phyloP scores from a whole-genome alignment of 352 stramenopile genomes.

The Blastocystis sp. region DNA sequence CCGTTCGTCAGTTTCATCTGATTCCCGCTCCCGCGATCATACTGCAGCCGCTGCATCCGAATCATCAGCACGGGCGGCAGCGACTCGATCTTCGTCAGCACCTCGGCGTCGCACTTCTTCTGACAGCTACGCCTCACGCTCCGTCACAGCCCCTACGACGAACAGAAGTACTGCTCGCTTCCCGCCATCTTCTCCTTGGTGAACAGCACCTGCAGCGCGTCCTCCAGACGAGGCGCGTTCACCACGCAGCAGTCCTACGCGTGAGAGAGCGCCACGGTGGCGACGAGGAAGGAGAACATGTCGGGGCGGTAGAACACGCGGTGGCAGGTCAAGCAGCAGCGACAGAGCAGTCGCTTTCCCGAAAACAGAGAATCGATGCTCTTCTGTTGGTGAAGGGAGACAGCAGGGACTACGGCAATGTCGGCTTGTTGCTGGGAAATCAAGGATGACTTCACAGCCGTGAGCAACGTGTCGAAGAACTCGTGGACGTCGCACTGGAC shows the following conservation, averaged over 20 bases:
- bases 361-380: conserved; percentile 48
- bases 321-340: conserved; percentile 59
- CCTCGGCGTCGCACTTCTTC: conserved; percentile 58
- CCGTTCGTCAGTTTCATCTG: conserved; percentile 67
- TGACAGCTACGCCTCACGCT: conserved; percentile 13
- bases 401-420: background rate
- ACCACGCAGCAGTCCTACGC: conserved; percentile 52
- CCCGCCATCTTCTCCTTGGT: conserved; percentile 41
- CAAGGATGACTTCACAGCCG: conserved; percentile 7
- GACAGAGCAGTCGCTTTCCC: conserved; percentile 52
- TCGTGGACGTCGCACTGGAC: conserved; percentile 67
- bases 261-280: background rate
- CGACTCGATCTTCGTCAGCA: conserved; percentile 31
- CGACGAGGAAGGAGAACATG: conserved; percentile 65
- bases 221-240: conserved; percentile 52
- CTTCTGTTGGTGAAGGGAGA: background rate
- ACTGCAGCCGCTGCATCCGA: conserved; percentile 58
- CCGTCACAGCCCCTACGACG: background rate
- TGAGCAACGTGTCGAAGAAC: conserved; percentile 59
- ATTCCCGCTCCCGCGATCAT: conserved; percentile 47
- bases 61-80: conserved; percentile 42
- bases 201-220: conserved; percentile 60
- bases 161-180: conserved; percentile 69
- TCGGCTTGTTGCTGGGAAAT: background rate
- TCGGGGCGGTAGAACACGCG: conserved; percentile 62